Conservation (phyloP, 176 grass and related monocot genomes). For the Eremochloa ophiuroides region DNA sequence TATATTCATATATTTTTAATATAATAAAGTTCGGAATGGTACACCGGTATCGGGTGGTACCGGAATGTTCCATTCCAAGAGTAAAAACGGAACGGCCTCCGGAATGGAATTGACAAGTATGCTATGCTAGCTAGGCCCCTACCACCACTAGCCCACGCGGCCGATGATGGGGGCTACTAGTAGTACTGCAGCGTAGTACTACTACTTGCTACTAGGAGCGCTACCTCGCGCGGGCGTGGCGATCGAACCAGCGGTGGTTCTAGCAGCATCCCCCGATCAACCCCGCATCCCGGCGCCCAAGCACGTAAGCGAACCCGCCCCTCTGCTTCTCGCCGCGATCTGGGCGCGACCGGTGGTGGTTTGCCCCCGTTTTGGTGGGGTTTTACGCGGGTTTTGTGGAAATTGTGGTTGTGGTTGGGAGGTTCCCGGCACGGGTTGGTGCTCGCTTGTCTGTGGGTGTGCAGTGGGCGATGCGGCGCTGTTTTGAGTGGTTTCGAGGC, state of each 20-base stretch:
- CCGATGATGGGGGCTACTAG: background rate
- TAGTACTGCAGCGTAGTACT: background rate
- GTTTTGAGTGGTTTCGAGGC: background rate
- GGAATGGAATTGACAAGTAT: too few species aligned
- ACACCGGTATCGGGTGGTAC: too few species aligned
- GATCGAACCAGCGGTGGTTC: background rate
- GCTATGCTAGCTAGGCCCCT: too few species aligned
- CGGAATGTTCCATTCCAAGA: too few species aligned
- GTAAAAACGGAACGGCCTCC: too few species aligned
- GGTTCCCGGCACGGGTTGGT: background rate
- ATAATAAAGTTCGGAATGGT: too few species aligned
- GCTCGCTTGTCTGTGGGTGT: background rate
- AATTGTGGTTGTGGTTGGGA: background rate
- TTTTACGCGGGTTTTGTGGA: conserved; percentile 15
- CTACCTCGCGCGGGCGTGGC: conserved; percentile 3
- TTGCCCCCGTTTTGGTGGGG: background rate
- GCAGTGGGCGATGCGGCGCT: background rate
- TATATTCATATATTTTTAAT: too few species aligned
- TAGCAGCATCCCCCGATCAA: background rate
- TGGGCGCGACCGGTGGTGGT: background rate
- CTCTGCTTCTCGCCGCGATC: background rate
- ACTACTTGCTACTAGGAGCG: background rate
- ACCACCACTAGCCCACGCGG: background rate
- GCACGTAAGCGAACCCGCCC: conserved; percentile 18
- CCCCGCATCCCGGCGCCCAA: background rate